Percentiles rank a stretch among this genome's conserved stretches.
phyloP scores from a whole-genome alignment of 2,329 filamentous ascomycete species.

The Juglanconis sp. region DNA sequence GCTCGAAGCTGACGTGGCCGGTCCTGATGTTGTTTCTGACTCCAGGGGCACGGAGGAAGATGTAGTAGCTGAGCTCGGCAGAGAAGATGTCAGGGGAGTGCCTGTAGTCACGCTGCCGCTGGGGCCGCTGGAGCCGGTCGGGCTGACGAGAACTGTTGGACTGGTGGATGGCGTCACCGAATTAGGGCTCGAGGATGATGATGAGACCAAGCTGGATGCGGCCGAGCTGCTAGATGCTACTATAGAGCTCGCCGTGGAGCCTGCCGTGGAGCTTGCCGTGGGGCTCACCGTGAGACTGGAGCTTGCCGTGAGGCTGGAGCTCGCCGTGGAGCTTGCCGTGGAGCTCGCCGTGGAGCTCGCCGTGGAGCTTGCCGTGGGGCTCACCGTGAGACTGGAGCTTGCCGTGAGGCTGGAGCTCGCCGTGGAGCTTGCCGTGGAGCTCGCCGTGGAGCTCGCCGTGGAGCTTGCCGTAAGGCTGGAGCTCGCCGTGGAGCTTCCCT shows the following conservation, averaged over 20 bases:
- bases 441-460: background rate
- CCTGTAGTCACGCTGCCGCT: background rate
- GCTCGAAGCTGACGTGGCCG: background rate
- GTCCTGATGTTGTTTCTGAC: background rate
- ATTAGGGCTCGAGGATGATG: background rate
- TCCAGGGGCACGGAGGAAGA: background rate
- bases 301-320: background rate
- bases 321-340: too few relatives aligned
- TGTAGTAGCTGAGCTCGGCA: background rate
- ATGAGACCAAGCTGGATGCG: background rate
- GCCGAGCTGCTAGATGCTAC: background rate
- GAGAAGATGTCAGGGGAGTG: background rate
- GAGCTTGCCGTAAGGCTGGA: too few relatives aligned
- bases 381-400: background rate
- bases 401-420: background rate
- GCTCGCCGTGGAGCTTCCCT: background rate
- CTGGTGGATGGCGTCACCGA: background rate
- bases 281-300: background rate
- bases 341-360: background rate
- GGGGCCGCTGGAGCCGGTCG: background rate
- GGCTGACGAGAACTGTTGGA: background rate
- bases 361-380: background rate
- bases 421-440: too few relatives aligned
- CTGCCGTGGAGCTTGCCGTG: background rate
- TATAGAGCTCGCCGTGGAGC: too few relatives aligned